A percentile compares a stretch with the other conserved stretches of the same genome.
Conservation (phyloP, 306 rosid species). For the Sechiopsis laciniata region DNA sequence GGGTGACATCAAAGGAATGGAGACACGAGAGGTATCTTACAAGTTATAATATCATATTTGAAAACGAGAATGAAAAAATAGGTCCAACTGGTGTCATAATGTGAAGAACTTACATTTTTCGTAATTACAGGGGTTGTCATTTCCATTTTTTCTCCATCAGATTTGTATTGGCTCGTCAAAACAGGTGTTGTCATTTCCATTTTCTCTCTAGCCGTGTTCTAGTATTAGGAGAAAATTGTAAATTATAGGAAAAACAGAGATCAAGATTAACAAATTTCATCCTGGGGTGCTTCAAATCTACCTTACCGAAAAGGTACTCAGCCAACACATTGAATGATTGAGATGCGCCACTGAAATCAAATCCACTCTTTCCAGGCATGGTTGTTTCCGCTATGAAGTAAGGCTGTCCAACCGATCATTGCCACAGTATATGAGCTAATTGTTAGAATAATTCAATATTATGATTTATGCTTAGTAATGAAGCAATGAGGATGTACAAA, state of each 20-base stretch:
- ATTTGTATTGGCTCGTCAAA: constrained; percentile 51
- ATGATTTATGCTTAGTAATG: background rate
- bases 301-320: constrained; percentile 94
- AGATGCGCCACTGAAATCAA: constrained; percentile 70
- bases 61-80: constrained; percentile 13
- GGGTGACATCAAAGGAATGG: too few species aligned
- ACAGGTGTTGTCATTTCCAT: constrained; percentile 99
- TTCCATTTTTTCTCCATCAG: constrained; percentile 79
- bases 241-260: constrained; percentile 18
- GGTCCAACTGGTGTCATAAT: constrained; percentile 10
- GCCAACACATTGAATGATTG: constrained; percentile 81
- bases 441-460: constrained; percentile 5
- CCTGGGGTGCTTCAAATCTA: constrained; percentile 31
- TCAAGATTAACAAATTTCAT: constrained; percentile 6
- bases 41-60: background rate
- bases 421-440: constrained; percentile 10
- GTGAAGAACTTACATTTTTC: constrained; percentile 46
- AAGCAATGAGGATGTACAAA: background rate
- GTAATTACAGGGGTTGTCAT: constrained; percentile 93
- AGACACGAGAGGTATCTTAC: too few species aligned
- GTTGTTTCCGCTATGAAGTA: constrained; percentile 81
- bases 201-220: constrained; percentile 66
- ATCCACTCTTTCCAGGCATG: constrained; percentile 86
- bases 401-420: constrained; percentile 47
- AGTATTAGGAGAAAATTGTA: constrained; percentile 26